A percentile compares a stretch with the other conserved stretches of the same genome.
Conservation (phyloP, 2,329 filamentous ascomycete species). For the Basipetospora chlamydospora region DNA sequence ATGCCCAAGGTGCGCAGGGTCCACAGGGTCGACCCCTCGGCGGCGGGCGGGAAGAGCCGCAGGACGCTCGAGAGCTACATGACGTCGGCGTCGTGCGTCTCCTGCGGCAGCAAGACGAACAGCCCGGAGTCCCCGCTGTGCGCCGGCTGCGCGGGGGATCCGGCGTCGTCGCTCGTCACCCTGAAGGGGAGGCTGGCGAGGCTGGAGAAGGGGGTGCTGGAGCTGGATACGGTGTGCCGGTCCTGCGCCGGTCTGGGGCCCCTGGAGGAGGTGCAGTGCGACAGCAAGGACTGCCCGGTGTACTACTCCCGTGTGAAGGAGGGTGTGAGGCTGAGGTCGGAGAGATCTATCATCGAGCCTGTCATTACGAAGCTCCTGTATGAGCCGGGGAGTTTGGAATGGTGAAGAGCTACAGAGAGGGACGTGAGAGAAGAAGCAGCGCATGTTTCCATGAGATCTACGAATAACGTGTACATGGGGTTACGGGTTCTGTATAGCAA, state of each 20-base stretch:
- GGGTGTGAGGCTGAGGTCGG: slow-evolving; percentile 27
- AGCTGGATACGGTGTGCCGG: slow-evolving; percentile 60
- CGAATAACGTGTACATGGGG: no score
- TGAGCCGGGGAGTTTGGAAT: not conserved
- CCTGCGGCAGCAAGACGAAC: slow-evolving; percentile 49
- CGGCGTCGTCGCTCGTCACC: slow-evolving; percentile 46
- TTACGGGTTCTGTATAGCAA: no score
- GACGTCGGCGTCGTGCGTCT: slow-evolving; percentile 61
- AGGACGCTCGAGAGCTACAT: slow-evolving; percentile 87
- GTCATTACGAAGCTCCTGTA: slow-evolving; percentile 13
- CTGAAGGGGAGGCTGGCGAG: slow-evolving; percentile 47
- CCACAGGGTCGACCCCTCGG: slow-evolving; percentile 14
- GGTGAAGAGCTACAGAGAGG: not conserved
- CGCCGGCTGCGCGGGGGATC: slow-evolving; percentile 35
- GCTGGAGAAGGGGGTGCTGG: slow-evolving; percentile 47
- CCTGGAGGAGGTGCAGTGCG: slow-evolving; percentile 67
- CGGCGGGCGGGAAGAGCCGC: slow-evolving; percentile 11
- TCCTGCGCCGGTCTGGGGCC: slow-evolving; percentile 63
- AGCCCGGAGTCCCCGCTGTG: slow-evolving; percentile 33
- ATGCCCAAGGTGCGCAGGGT: slow-evolving; percentile 85
- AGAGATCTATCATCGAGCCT: slow-evolving; percentile 13
- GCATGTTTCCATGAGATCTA: slow-evolving; percentile 1
- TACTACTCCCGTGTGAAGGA: slow-evolving; percentile 69
- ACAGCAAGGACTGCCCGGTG: slow-evolving; percentile 83
- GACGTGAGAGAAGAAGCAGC: not conserved